Percentiles rank a stretch among this genome's conserved stretches.
These are phyloP conservation scores for Fraxinus floribunda DNA, from an alignment of 305 asterid species.

Conservation along the genomic window DNA sequence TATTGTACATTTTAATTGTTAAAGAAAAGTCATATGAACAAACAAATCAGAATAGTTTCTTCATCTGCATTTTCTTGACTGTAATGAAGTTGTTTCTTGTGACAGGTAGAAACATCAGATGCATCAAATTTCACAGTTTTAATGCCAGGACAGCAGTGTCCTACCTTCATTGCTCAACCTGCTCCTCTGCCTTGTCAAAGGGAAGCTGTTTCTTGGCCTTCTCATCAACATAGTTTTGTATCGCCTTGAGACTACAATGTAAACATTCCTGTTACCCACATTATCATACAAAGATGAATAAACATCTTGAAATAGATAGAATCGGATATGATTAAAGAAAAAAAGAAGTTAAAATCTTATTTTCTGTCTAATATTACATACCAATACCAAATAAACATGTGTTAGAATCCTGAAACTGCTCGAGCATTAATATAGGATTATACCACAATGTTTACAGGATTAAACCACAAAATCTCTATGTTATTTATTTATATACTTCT, in stretches of 20 bases:
- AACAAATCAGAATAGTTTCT: neutral
- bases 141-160: conserved; percentile 86
- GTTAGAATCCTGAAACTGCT: neutral
- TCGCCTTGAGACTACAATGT: conserved; percentile 14
- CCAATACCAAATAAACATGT: neutral
- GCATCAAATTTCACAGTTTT: conserved; percentile 64
- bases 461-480: neutral
- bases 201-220: conserved; percentile 63
- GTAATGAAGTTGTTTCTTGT: conserved; percentile 9
- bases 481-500: neutral
- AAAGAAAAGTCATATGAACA: neutral
- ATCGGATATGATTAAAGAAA: neutral
- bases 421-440: neutral
- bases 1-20: neutral
- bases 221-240: conserved; percentile 42
- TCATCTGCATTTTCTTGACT: neutral
- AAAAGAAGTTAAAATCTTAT: neutral
- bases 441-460: neutral
- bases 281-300: neutral
- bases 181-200: conserved; percentile 76
- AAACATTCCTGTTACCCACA: conserved; percentile 8
- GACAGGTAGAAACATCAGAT: conserved; percentile 46
- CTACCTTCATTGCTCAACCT: conserved; percentile 82
- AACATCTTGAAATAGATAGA: neutral
- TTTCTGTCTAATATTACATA: too few relatives aligned